These are phyloP conservation scores for Ophiostoma sp. DNA, from an alignment of 2,329 filamentous ascomycete genomes.

Conservation along the genomic window DNA sequence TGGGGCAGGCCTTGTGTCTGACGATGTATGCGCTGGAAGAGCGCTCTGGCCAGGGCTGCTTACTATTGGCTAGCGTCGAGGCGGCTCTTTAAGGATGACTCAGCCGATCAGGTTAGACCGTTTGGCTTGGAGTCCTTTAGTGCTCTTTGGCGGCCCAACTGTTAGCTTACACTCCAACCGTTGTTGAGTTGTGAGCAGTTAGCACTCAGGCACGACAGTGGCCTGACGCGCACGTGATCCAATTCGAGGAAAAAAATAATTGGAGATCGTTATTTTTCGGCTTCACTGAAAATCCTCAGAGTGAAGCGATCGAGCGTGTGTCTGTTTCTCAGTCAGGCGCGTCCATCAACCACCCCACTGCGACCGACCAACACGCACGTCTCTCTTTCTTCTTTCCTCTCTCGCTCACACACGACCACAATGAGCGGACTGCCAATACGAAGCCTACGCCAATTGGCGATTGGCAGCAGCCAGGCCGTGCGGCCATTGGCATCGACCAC, in stretches of 20 bases:
- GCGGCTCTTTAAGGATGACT: background rate
- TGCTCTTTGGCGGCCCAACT: no score
- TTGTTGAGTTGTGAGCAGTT: no score
- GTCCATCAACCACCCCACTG: background rate
- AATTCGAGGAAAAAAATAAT: constrained; percentile 14
- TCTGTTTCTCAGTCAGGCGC: background rate
- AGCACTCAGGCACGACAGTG: background rate
- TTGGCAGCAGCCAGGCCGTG: constrained; percentile 35
- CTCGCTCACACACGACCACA: constrained; percentile 4
- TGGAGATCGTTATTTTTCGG: constrained; percentile 12
- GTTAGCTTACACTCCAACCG: no score
- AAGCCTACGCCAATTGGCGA: constrained; percentile 41
- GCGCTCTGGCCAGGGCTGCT: background rate
- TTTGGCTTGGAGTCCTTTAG: no score
- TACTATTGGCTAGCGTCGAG: background rate
- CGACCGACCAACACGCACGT: background rate
- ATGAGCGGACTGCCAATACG: constrained; percentile 30
- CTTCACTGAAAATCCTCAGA: constrained; percentile 16
- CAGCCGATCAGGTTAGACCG: background rate
- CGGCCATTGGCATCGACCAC: constrained; percentile 11
- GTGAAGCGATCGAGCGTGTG: background rate
- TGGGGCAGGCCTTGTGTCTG: background rate
- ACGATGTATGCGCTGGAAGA: background rate
- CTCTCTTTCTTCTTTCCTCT: no score
- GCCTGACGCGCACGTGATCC: constrained; percentile 17